Evolutionary conservation across 192 early-diverging fungal species (phyloP), one percentile per base, ranked within the genome.

Genomic region (Podila horticola): DNA sequence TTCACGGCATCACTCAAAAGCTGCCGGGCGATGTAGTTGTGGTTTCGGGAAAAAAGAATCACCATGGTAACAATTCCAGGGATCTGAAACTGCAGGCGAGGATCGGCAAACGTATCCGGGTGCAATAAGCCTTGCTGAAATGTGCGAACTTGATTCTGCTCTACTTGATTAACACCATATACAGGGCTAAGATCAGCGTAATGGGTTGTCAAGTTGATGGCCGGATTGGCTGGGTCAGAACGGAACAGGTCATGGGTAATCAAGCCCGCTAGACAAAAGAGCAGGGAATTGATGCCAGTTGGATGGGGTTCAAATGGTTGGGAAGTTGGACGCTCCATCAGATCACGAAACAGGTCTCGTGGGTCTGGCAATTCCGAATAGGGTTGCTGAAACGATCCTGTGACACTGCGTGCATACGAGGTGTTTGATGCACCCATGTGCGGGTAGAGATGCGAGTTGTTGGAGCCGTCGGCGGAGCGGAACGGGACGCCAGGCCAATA

Each of bases 11-110:
- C 69, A 64, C 87, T 77, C 17, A 68, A 62, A 12, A 88, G 66
- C 19, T 60, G 70, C 48, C 84, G 62, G n/a, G 86, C 87, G 63
- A 88, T 88, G 67, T 77, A 85, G 48, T 88, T 88, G 60, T 88
- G 87, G 71, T 88, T 88, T 26, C 87, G 60, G 7, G 82, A 79
- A 60, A 88, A 88, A 9, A 88, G 22, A 26, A 86, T 72, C 31
- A 88, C 26, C 29, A 88, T 33, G 41, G 73, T 51, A 26, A 61
- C 75, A 31, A 85, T 76, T 41, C 83, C 77, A 55, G 62, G 81
- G 13, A 61, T 67, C 67, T 83, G 82, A 41, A 79, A 58, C 15
- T 69, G 24, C 24, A 82, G 31, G 31, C 81, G 31, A 28, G 38
- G 30, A 26, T 59, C 49, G 59, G 60, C 51, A 64, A 67, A 51